phyloP scores from a whole-genome alignment of 805 yeast genomes.

The Yarrowia sp. region DNA sequence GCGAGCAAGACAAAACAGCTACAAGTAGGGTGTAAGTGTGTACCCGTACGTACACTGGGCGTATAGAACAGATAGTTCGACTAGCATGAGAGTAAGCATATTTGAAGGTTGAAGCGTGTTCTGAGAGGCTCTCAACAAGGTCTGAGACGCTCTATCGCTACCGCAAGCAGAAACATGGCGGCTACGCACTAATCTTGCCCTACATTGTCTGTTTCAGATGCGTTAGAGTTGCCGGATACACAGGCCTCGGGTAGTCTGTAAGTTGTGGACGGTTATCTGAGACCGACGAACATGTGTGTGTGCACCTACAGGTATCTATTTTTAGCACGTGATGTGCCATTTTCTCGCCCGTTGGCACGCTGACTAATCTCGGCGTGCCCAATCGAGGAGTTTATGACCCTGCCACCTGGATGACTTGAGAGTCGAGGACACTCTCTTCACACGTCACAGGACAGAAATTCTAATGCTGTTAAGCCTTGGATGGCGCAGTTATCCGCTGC shows the following conservation, averaged over 20 bases:
- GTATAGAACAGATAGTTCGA: background rate
- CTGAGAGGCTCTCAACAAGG: too few relatives aligned
- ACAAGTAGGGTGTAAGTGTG: too few relatives aligned
- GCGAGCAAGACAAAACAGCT: too few relatives aligned
- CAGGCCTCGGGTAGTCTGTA: background rate
- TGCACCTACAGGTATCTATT: background rate
- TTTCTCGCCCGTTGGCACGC: too few relatives aligned
- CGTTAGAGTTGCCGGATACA: background rate
- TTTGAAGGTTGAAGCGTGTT: background rate
- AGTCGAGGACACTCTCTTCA: background rate
- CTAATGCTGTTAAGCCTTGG: background rate
- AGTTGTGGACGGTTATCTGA: background rate
- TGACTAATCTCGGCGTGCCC: background rate
- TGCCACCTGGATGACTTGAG: too few relatives aligned
- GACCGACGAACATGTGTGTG: slow-evolving; percentile 8
- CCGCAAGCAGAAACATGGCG: too few relatives aligned
- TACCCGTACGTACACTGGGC: too few relatives aligned
- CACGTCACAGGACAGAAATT: background rate
- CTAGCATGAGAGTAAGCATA: background rate
- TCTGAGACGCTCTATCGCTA: too few relatives aligned
- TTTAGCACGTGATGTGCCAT: background rate
- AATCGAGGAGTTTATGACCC: background rate
- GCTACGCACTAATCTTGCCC: background rate
- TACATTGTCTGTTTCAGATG: background rate
- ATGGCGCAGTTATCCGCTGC: background rate